Evolutionary conservation across 1,284 basidiomycete species (phyloP), one percentile per base, ranked within the genome.

Genomic region (Tylopilus sp.): DNA sequence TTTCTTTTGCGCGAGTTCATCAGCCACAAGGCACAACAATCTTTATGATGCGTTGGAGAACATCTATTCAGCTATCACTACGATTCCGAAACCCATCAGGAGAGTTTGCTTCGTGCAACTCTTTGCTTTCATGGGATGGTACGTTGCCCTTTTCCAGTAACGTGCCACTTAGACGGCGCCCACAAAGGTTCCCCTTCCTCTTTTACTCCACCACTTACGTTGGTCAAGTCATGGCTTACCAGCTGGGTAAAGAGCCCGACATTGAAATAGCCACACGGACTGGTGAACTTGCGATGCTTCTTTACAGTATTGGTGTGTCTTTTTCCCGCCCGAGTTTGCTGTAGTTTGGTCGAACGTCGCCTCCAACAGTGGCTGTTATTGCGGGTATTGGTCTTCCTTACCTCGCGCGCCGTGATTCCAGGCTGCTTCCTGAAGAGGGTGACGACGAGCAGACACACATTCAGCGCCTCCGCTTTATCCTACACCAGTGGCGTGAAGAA

Each of bases 161-260:
- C 46, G 25, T 37, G 16, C 31, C 29, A 28, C 19, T 47, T 34
- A 51, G 25, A 41, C 38, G 54, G 43, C 15, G 10, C 36, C 12
- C n/a, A 15, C 8, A 16, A 29, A 86, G 89, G 91, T 97, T 96
- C 64, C 93, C 93, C 0, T 95, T 95, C 72, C 74, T 97, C 30
- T 97, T 97, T 71, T 97, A 96, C 64, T 82, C 91, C 15, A 97
- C 94, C 1, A 94, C 92, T 2, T 97, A 94, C 62, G 79, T 97
- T 51, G 87, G 90, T 6, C 91, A 96, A 69, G 77, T 96, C 21
- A 92, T 95, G 89, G 89, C 90, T 2, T 76, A 84, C 46, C 84
- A 95, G 63, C 68, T 80, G 1, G 75, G 76, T 9, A 60, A 70
- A 49, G 89, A 91, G 53, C 91, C 92, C 7, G 79, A 92, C 62